A percentile compares a stretch with the other conserved stretches of the same genome.
These are phyloP conservation scores for Phytophthora idaei DNA, from an alignment of 352 stramenopile species.

Conservation along the genomic window DNA sequence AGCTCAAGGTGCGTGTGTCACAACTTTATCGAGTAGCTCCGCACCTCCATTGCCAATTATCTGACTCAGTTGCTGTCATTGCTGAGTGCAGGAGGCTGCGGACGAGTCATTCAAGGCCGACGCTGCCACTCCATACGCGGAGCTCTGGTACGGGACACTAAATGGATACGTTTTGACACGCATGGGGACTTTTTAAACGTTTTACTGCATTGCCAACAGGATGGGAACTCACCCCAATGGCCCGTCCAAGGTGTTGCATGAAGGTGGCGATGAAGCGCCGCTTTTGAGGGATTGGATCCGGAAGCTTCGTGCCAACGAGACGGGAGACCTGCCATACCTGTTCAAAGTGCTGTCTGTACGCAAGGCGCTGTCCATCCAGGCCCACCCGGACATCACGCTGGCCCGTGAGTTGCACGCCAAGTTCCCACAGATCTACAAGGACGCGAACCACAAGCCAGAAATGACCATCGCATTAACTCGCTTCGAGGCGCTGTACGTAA, in stretches of 20 bases:
- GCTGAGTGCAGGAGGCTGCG: conserved; percentile 42
- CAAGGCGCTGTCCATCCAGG: conserved; percentile 98
- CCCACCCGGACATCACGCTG: conserved; percentile 87
- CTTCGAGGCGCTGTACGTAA: conserved; percentile 93
- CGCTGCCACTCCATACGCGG: conserved; percentile 69
- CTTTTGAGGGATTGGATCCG: conserved; percentile 69
- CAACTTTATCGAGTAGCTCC: background rate
- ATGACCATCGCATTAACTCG: conserved; percentile 98
- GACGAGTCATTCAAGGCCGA: conserved; percentile 57
- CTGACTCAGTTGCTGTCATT: conserved; percentile 9
- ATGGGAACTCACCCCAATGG: conserved; percentile 96
- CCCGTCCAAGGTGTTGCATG: conserved; percentile 74
- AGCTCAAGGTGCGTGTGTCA: conserved; percentile 73
- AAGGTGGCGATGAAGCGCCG: conserved; percentile 44
- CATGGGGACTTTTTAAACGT: conserved; percentile 8
- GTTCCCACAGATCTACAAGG: conserved; percentile 95
- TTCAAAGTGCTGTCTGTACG: conserved; percentile 98
- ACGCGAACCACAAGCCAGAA: conserved; percentile 99
- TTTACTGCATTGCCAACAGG: conserved; percentile 47
- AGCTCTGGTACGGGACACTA: conserved; percentile 75
- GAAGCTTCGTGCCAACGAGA: conserved; percentile 43
- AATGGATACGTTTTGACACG: conserved; percentile 13
- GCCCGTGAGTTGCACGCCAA: conserved; percentile 80
- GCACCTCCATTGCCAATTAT: background rate
- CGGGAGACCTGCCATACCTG: conserved; percentile 94